Evolutionary conservation across 2,329 filamentous ascomycete species (phyloP).

Genomic region (Amylocarpus encephaloides): DNA sequence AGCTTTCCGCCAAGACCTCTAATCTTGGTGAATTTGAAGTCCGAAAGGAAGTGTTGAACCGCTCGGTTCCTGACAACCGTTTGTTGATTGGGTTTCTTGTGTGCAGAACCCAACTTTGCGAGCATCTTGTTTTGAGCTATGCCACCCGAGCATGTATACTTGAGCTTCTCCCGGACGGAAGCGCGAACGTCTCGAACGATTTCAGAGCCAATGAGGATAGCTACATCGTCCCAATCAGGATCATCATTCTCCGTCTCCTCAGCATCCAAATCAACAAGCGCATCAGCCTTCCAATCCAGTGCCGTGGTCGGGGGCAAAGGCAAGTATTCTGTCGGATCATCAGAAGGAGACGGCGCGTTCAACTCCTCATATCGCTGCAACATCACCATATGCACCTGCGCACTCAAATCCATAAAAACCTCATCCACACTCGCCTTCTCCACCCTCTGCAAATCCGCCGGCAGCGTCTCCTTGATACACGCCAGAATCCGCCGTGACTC

Average conservation of each 20-base stretch:
- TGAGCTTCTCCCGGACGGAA: slow-evolving; percentile 60
- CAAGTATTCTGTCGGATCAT: slow-evolving; percentile 64
- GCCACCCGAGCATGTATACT: slow-evolving; percentile 89
- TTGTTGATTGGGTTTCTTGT: slow-evolving; percentile 91
- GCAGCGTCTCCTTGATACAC: slow-evolving; percentile 68
- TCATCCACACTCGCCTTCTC: slow-evolving; percentile 97
- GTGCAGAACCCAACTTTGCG: slow-evolving; percentile 83
- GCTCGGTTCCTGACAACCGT: slow-evolving; percentile 89
- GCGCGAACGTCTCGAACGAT: slow-evolving; percentile 73
- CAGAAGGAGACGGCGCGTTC: slow-evolving; percentile 58
- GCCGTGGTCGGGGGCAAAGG: slow-evolving; percentile 67
- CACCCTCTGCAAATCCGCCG: slow-evolving; percentile 59
- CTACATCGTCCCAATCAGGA: slow-evolving; percentile 95
- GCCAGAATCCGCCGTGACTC: slow-evolving; percentile 78
- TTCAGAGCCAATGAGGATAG: slow-evolving; percentile 78
- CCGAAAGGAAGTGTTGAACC: slow-evolving; percentile 67
- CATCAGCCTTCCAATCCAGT: slow-evolving; percentile 78
- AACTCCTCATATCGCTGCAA: slow-evolving; percentile 74
- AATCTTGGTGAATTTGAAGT: slow-evolving; percentile 92
- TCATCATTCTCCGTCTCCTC: slow-evolving; percentile 68
- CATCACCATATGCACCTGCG: slow-evolving; percentile 70
- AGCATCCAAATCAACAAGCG: slow-evolving; percentile 70
- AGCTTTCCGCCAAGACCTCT: slow-evolving; percentile 92
- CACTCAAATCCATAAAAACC: slow-evolving; percentile 87
- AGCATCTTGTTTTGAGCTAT: slow-evolving; percentile 91